phyloP scores from a whole-genome alignment of 306 rosid genomes.

The Benincasa hispida region DNA sequence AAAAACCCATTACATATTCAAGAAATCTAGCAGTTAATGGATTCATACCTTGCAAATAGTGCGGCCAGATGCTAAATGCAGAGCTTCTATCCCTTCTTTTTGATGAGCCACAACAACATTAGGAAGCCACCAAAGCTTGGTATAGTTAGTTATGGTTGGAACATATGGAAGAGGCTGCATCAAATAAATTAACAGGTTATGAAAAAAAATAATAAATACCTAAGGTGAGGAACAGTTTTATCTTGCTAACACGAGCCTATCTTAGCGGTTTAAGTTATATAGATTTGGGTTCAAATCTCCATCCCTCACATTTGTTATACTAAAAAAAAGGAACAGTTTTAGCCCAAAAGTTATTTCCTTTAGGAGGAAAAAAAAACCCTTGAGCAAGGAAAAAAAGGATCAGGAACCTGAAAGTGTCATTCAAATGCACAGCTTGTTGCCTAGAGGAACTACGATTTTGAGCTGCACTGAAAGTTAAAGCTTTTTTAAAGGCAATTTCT shows the following conservation, averaged over 20 bases:
- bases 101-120: conserved; percentile 94
- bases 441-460: neutral
- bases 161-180: conserved; percentile 67
- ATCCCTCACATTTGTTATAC: neutral
- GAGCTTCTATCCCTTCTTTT: conserved; percentile 91
- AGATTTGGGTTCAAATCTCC: neutral
- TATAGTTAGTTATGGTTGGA: conserved; percentile 97
- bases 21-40: neutral
- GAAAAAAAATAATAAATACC: neutral
- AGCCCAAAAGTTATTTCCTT: neutral
- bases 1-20: neutral
- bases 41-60: conserved; percentile 73
- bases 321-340: neutral
- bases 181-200: conserved; percentile 13
- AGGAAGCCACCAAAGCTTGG: conserved; percentile 98
- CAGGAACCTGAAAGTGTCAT: neutral
- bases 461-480: neutral
- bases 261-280: neutral
- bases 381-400: neutral
- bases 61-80: conserved; percentile 94
- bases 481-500: neutral
- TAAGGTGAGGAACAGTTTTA: neutral
- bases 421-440: neutral
- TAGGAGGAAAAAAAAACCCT: neutral
- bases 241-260: neutral